phyloP scores from a whole-genome alignment of 2,329 filamentous ascomycete species.

The Ascochyta lentis region DNA sequence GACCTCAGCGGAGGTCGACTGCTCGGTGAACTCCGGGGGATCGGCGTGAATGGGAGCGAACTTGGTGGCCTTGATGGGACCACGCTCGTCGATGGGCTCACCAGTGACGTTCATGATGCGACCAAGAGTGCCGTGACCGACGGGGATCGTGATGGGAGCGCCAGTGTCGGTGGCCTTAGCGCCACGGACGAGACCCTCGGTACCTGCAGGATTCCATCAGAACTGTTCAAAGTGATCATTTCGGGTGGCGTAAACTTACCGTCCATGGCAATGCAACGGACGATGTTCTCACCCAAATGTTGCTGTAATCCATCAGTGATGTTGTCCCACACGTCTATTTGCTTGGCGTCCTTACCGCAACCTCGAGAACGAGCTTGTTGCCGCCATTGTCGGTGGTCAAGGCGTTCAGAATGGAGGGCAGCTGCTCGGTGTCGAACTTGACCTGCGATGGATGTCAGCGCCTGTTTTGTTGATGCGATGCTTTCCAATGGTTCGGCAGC shows the following conservation, averaged over 20 bases:
- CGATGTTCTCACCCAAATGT: constrained; percentile 99
- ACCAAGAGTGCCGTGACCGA: constrained; percentile 90
- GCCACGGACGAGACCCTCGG: constrained; percentile 98
- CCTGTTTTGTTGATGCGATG: constrained; percentile 31
- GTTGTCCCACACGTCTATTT: constrained; percentile 26
- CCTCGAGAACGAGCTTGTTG: constrained; percentile 94
- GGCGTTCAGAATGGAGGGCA: constrained; percentile 97
- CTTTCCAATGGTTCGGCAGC: constrained; percentile 33
- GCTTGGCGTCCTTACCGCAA: constrained; percentile 73
- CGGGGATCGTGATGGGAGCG: constrained; percentile 93
- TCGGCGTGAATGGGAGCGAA: constrained; percentile 91
- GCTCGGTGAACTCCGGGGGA: constrained; percentile 88
- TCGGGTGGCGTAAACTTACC: constrained; percentile 64
- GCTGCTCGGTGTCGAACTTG: constrained; percentile 94
- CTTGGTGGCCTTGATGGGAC: constrained; percentile 94
- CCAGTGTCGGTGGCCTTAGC: constrained; percentile 85
- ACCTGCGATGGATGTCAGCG: constrained; percentile 64
- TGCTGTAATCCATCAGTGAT: constrained; percentile 66
- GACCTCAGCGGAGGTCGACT: constrained; percentile 95
- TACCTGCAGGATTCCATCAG: constrained; percentile 67
- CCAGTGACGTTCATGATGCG: constrained; percentile 99
- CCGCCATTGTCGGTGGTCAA: constrained; percentile 89
- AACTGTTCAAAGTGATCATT: constrained; percentile 9
- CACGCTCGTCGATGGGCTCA: constrained; percentile 99
- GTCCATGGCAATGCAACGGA: constrained; percentile 99